Conservation (phyloP, 306 rosid species). For the Fagus sylvatica region DNA sequence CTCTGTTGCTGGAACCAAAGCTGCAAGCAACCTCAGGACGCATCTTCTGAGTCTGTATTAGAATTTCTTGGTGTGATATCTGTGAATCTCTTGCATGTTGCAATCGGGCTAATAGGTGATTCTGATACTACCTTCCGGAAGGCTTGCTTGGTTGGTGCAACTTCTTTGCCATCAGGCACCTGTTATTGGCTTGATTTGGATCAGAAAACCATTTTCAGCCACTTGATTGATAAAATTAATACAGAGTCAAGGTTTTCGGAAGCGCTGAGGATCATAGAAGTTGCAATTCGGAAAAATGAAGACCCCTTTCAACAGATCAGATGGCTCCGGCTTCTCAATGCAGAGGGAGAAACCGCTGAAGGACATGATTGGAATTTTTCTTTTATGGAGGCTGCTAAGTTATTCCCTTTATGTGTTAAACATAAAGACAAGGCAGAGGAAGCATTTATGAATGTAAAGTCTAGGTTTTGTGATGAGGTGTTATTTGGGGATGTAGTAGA, state of each 20-base stretch:
- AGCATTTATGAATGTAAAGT: slow-evolving; percentile 51
- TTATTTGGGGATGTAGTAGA: slow-evolving; percentile 53
- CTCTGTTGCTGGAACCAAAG: slow-evolving; percentile 60
- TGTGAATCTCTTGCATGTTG: slow-evolving; percentile 57
- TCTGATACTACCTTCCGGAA: slow-evolving; percentile 62
- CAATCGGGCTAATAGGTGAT: slow-evolving; percentile 54
- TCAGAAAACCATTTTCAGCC: slow-evolving; percentile 42
- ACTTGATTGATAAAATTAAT: slow-evolving; percentile 50
- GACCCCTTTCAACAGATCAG: slow-evolving; percentile 60
- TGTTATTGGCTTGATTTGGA: slow-evolving; percentile 39
- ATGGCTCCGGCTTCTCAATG: slow-evolving; percentile 57
- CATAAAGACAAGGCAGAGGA: slow-evolving; percentile 53
- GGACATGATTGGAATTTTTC: slow-evolving; percentile 36
- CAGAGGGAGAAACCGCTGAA: slow-evolving; percentile 29
- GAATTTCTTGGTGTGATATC: slow-evolving; percentile 38
- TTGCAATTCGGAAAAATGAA: slow-evolving; percentile 55
- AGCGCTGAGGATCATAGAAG: slow-evolving; percentile 45
- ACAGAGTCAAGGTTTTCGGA: slow-evolving; percentile 53
- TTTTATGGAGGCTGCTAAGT: slow-evolving; percentile 34
- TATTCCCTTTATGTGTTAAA: slow-evolving; percentile 30
- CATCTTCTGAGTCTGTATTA: slow-evolving; percentile 28
- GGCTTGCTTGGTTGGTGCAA: slow-evolving; percentile 73
- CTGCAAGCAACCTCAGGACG: slow-evolving; percentile 29
- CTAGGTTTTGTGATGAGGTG: slow-evolving; percentile 64
- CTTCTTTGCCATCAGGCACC: slow-evolving; percentile 37